These are phyloP conservation scores for Bauhinia variegata DNA, from an alignment of 306 rosid species.

Conservation along the genomic window DNA sequence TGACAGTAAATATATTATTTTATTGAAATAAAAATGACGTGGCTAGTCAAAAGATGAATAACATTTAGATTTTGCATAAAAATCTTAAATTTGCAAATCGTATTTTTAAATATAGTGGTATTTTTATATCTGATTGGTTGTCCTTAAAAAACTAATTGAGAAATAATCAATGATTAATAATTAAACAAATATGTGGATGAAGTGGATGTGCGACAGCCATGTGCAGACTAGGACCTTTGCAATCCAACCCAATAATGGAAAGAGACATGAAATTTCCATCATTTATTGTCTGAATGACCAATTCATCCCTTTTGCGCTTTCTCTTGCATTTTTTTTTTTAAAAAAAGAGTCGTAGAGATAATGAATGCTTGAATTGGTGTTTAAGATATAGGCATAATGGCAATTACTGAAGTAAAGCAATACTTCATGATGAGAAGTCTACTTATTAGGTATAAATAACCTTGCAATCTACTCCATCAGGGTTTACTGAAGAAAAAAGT, in stretches of 20 bases:
- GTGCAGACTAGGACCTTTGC: background rate
- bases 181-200: background rate
- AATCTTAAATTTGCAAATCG: no score
- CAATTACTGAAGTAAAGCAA: slow-evolving; percentile 3
- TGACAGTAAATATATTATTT: no score
- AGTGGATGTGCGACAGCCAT: slow-evolving; percentile 11
- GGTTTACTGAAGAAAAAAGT: no score
- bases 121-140: no score
- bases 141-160: background rate
- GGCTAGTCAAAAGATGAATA: no score
- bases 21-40: no score
- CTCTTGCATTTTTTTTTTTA: background rate
- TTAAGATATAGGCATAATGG: background rate
- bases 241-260: slow-evolving; percentile 30
- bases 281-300: background rate
- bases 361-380: background rate
- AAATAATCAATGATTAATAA: background rate
- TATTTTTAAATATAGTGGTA: no score
- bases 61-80: no score
- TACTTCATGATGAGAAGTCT: background rate
- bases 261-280: slow-evolving; percentile 36
- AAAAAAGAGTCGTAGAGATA: background rate
- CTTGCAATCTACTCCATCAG: background rate
- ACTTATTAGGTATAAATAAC: no score
- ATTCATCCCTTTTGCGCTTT: background rate